phyloP scores from a whole-genome alignment of 2,329 filamentous ascomycete species.

The Fusarium sp. region DNA sequence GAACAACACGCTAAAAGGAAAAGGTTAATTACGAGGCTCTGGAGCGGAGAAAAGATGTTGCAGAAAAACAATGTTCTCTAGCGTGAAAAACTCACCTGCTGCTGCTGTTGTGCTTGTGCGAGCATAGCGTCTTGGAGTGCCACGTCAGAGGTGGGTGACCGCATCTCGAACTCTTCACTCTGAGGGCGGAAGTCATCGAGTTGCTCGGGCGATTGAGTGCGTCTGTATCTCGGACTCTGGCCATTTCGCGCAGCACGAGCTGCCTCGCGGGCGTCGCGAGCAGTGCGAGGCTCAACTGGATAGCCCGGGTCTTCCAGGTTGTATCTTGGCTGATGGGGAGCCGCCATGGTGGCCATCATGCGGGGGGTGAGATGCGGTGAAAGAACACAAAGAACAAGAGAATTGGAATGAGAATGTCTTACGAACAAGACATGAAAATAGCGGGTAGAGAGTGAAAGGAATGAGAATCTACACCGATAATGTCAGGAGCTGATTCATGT shows the following conservation, averaged over 20 bases:
- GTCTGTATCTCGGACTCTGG: slow-evolving; percentile 37
- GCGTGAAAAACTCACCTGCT: slow-evolving; percentile 31
- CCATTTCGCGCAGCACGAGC: slow-evolving; percentile 37
- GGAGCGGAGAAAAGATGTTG: slow-evolving; percentile 22
- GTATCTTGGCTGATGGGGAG: slow-evolving; percentile 30
- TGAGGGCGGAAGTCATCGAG: slow-evolving; percentile 37
- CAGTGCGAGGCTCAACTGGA: slow-evolving; percentile 29
- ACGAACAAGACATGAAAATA: not conserved
- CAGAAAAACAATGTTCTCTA: not conserved
- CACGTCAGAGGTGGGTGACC: slow-evolving; percentile 40
- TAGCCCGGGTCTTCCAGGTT: slow-evolving; percentile 28
- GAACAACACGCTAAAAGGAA: slow-evolving; percentile 35
- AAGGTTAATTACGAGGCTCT: slow-evolving; percentile 14
- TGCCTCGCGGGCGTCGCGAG: slow-evolving; percentile 38
- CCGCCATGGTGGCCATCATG: slow-evolving; percentile 29
- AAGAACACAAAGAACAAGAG: not conserved
- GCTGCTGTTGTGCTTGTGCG: slow-evolving; percentile 40
- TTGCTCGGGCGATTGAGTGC: slow-evolving; percentile 37
- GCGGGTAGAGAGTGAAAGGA: not conserved
- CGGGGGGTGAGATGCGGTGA: not conserved
- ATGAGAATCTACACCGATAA: not conserved
- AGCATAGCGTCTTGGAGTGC: slow-evolving; percentile 42
- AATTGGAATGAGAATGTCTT: not conserved
- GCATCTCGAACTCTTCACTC: slow-evolving; percentile 36
- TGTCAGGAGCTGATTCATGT: slow-evolving; percentile 6